Evolutionary conservation across 306 rosid genomes (phyloP).

Genomic region (Vigna mungo): DNA sequence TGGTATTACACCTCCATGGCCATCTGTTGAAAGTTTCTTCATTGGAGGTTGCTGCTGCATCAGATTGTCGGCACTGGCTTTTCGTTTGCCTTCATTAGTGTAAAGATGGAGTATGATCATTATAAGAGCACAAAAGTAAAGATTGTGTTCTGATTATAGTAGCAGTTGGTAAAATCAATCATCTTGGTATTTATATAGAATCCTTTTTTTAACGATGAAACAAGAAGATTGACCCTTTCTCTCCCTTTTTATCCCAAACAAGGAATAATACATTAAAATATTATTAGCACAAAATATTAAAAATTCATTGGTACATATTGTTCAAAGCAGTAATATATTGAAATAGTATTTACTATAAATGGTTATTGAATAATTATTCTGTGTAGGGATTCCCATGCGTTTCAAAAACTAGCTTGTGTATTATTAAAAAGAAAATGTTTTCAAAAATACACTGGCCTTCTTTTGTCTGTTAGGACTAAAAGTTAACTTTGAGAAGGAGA

Average conservation of each 20-base stretch:
- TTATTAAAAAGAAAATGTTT: conserved; percentile 13
- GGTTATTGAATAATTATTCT: neutral
- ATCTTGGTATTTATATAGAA: neutral
- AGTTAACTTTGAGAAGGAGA: neutral
- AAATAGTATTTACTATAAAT: neutral
- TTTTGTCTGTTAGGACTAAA: conserved; percentile 2
- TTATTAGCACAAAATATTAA: neutral
- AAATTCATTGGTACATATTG: neutral
- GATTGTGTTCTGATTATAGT: conserved; percentile 8
- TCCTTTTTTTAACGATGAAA: neutral
- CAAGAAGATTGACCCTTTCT: neutral
- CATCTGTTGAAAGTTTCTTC: conserved; percentile 73
- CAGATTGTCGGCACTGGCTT: conserved; percentile 71
- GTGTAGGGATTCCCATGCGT: too few relatives aligned
- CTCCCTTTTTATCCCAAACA: neutral
- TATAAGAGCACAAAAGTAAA: conserved; percentile 1
- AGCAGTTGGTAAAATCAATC: neutral
- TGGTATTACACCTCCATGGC: conserved; percentile 60
- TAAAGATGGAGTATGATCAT: conserved; percentile 1
- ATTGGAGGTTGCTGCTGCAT: conserved; percentile 71
- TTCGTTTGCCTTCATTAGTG: conserved; percentile 72
- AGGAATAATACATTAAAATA: neutral
- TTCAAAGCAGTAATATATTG: neutral
- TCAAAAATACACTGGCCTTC: neutral
- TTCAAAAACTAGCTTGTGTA: neutral